Percentiles rank a stretch among this genome's conserved stretches.
phyloP scores from a whole-genome alignment of 257 asterid species.

The Salvia splendens region DNA sequence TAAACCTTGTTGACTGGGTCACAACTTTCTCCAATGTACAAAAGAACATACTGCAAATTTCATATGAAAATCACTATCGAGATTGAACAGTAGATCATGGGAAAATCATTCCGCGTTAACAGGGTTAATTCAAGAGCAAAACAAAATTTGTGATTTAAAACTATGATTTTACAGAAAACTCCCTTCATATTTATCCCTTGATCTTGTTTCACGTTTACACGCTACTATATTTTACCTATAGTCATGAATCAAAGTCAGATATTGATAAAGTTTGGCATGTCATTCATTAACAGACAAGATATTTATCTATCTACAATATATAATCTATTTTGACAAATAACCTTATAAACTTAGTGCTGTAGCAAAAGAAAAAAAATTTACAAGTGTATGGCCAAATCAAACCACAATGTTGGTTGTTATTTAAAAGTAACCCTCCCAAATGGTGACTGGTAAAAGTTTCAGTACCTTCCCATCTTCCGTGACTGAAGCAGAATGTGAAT shows the following conservation, averaged over 20 bases:
- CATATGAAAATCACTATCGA: slow-evolving; percentile 24
- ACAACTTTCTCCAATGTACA: slow-evolving; percentile 62
- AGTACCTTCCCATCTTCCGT: slow-evolving; percentile 93
- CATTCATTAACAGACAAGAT: not conserved
- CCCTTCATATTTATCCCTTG: not conserved
- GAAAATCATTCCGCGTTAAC: not conserved
- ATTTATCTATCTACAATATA: not conserved
- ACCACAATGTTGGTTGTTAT: not conserved
- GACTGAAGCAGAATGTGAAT: slow-evolving; percentile 63
- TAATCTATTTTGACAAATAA: not conserved
- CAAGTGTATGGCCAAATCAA: not conserved
- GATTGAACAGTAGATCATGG: slow-evolving; percentile 20
- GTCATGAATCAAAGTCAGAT: slow-evolving; percentile 10
- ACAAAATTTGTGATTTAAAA: not conserved
- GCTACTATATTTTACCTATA: slow-evolving; percentile 10
- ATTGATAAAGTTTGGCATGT: slow-evolving; percentile 11
- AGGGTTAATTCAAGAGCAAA: not conserved
- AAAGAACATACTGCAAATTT: slow-evolving; percentile 74
- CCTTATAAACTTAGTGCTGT: not conserved
- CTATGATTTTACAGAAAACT: slow-evolving; percentile 5
- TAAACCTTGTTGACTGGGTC: slow-evolving; percentile 87
- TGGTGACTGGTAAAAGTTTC: not conserved
- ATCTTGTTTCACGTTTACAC: not conserved
- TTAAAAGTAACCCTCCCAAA: not conserved
- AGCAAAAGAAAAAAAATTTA: not conserved